Percentiles rank a stretch among this genome's conserved stretches.
phyloP scores from a whole-genome alignment of 1,139 yeast genomes.

The Saccharomyces hybrid region DNA sequence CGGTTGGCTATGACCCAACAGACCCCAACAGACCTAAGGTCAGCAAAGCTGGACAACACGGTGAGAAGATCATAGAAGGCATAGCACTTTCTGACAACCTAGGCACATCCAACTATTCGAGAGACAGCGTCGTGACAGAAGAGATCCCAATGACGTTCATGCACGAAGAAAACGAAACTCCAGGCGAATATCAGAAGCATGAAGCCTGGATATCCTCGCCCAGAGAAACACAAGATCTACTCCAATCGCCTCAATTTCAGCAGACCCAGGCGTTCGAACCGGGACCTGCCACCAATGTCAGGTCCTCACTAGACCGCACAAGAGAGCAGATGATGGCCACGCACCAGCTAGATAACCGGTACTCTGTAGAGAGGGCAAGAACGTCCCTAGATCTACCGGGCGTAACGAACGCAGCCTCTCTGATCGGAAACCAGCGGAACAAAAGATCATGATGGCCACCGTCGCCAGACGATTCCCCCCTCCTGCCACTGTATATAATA shows the following conservation, averaged over 20 bases:
- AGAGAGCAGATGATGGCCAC: slow-evolving; percentile 33
- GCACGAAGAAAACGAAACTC: slow-evolving; percentile 18
- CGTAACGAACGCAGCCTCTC: slow-evolving; percentile 32
- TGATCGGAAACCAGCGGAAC: slow-evolving; percentile 23
- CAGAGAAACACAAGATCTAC: slow-evolving; percentile 20
- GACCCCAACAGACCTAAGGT: slow-evolving; percentile 41
- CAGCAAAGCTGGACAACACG: slow-evolving; percentile 13
- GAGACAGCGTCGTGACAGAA: slow-evolving; percentile 24
- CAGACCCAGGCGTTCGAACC: not conserved
- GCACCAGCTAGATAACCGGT: slow-evolving; percentile 32
- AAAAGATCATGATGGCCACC: not conserved
- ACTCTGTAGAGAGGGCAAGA: slow-evolving; percentile 35
- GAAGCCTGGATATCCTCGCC: slow-evolving; percentile 5
- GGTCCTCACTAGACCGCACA: slow-evolving; percentile 34
- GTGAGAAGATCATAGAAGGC: slow-evolving; percentile 14
- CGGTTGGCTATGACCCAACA: slow-evolving; percentile 57
- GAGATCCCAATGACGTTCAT: slow-evolving; percentile 30
- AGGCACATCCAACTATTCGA: slow-evolving; percentile 17
- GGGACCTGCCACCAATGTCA: slow-evolving; percentile 5
- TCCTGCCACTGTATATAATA: not conserved
- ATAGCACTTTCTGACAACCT: slow-evolving; percentile 11
- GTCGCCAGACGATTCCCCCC: not conserved
- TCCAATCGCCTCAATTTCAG: slow-evolving; percentile 17
- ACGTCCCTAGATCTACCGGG: slow-evolving; percentile 36
- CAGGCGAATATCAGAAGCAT: slow-evolving; percentile 10